Percentiles rank a stretch among this genome's conserved stretches.
Conservation (phyloP, 2,329 filamentous ascomycete genomes). For the Colletotrichum sp. region DNA sequence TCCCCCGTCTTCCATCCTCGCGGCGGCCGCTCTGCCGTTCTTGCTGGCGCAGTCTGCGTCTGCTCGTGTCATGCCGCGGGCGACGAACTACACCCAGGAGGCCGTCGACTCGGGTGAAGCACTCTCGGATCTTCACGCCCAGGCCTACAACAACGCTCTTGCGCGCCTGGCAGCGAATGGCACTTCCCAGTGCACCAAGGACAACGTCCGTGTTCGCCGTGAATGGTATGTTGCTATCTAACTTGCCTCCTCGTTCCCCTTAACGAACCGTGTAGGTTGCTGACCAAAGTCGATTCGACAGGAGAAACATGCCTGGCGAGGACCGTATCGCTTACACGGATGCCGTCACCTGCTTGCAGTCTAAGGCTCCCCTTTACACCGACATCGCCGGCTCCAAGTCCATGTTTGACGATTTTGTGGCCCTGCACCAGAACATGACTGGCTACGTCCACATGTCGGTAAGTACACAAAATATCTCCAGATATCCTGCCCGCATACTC, state of each 20-base stretch:
- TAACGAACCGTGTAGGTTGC: not conserved
- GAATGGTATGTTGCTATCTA: not conserved
- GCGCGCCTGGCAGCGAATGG: not conserved
- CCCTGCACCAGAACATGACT: not conserved
- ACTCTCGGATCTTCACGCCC: not conserved
- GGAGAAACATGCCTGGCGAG: not conserved
- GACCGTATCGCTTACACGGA: constrained; percentile 1
- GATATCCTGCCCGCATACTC: not conserved
- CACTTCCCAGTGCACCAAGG: not conserved
- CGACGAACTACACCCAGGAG: not conserved
- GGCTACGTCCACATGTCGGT: not conserved
- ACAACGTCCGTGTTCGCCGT: not conserved
- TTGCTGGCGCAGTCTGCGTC: not conserved
- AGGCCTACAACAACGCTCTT: not conserved
- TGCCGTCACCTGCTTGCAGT: not conserved
- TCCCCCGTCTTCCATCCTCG: not conserved
- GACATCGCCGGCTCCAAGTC: not conserved
- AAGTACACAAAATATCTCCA: not conserved
- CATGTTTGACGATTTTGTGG: constrained; percentile 7
- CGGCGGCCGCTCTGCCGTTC: not conserved
- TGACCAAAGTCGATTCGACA: not conserved
- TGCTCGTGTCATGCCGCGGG: not conserved
- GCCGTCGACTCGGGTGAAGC: not conserved
- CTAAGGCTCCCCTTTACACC: not conserved
- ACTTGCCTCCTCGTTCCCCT: not conserved